These are phyloP conservation scores for Botrytis hyacinthi DNA, from an alignment of 2,329 filamentous ascomycete species.

Conservation along the genomic window DNA sequence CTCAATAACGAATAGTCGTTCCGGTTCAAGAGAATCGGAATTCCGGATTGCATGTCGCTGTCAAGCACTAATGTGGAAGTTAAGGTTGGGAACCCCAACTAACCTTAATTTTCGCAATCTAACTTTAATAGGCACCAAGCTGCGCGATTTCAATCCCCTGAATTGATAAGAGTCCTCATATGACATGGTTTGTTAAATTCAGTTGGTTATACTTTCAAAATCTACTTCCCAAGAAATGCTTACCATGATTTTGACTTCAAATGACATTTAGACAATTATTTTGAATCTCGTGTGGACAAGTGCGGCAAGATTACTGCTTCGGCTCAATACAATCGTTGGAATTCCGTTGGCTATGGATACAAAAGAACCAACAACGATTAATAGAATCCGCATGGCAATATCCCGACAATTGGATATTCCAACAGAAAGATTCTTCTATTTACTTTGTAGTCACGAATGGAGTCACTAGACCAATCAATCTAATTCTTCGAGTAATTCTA, in stretches of 20 bases:
- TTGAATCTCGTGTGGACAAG: background rate
- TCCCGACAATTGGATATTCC: background rate
- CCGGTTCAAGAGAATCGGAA: fast-evolving
- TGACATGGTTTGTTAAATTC: background rate
- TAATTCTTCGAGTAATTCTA: background rate
- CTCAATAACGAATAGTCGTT: background rate
- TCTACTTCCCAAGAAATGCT: background rate
- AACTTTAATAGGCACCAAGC: background rate
- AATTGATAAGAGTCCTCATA: background rate
- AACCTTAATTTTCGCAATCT: background rate
- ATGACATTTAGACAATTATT: background rate
- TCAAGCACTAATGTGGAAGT: background rate
- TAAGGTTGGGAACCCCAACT: background rate
- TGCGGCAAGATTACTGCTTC: background rate
- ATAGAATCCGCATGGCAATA: background rate
- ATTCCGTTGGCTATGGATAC: background rate
- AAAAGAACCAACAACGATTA: background rate
- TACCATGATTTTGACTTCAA: background rate
- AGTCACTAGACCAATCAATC: background rate
- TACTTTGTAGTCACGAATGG: background rate
- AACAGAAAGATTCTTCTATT: background rate
- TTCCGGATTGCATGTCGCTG: background rate
- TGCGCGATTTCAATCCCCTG: background rate
- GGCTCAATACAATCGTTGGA: background rate
- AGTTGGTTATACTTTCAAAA: background rate